Percentiles rank a stretch among this genome's conserved stretches.
phyloP scores from a whole-genome alignment of 345 rosid genomes.

The Eutrema heterophyllum region DNA sequence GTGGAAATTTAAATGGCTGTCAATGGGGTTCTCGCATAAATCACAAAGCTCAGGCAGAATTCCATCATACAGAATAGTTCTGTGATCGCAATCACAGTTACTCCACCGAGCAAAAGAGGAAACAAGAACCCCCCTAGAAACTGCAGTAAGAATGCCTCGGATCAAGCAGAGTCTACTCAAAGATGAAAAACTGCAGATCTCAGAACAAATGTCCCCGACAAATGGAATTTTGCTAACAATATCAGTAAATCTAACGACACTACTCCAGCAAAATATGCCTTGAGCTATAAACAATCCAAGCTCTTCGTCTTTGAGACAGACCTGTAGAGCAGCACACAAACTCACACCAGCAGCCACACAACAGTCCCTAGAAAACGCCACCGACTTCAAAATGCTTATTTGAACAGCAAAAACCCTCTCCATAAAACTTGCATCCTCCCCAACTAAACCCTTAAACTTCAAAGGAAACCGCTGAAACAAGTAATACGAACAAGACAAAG shows the following conservation, averaged over 20 bases:
- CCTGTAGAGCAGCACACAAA: slow-evolving; percentile 77
- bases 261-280: slow-evolving; percentile 47
- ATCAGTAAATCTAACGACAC: slow-evolving; percentile 31
- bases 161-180: slow-evolving; percentile 90
- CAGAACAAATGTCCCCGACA: slow-evolving; percentile 54
- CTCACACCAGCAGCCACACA: slow-evolving; percentile 92
- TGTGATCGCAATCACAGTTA: slow-evolving; percentile 33
- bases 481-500: slow-evolving; percentile 86
- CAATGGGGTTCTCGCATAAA: slow-evolving; percentile 80
- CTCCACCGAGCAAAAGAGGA: slow-evolving; percentile 39
- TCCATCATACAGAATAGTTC: slow-evolving; percentile 71
- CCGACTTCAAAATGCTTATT: slow-evolving; percentile 54
- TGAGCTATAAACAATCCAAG: slow-evolving; percentile 62
- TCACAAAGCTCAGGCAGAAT: slow-evolving; percentile 82
- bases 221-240: slow-evolving; percentile 53
- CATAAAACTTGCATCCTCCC: slow-evolving; percentile 42
- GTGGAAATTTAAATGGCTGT: slow-evolving; percentile 93
- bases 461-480: slow-evolving; percentile 77
- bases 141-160: slow-evolving; percentile 93
- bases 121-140: slow-evolving; percentile 66
- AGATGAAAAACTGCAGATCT: slow-evolving; percentile 51
- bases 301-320: slow-evolving; percentile 61
- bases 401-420: slow-evolving; percentile 55
- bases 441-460: slow-evolving; percentile 42
- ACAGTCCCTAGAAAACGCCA: slow-evolving; percentile 80